Base-by-base conservation (phyloP, 2,329 filamentous ascomycete species). In the Aspergillus pseudotamarii region DNA sequence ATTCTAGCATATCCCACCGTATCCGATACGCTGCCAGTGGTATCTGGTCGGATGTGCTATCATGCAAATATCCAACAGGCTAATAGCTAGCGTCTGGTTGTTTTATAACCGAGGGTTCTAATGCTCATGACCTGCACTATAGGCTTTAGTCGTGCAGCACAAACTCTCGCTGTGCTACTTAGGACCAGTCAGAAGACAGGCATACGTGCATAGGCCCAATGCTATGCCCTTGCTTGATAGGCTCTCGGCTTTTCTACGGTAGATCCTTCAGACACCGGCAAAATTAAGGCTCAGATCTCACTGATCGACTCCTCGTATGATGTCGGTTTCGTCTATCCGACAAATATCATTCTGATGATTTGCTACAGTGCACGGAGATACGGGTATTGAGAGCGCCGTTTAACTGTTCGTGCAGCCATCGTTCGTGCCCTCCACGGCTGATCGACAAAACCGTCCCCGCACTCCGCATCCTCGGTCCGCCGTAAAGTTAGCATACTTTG, bases 371-470 rank as follows among this genome's bases (percentile, higher is more conserved):
- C 16, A 45, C 58, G 34, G 30, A 51, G 58, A 21, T 26, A 28
- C 51, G 51, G 51, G 54, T 55, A 14, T 6, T 30, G 3, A 19
- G 12, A 23, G 23, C 8, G 28, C 43, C 38, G 26, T 53, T 21
- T 8, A 23, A 34, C 32, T 34, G 26, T 48, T 56, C 9, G 54
- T 59, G 12, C 14, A 6, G 19, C 23, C 26, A 43, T 21, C n/a
- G 32, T 53, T 54, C 34, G 48, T 46, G 30, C 10, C 45, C 30
- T n/a, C 14, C 21, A n/a, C 19, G 45, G 60, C 50, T 55, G 55
- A 62, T 61, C 59, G 43, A 34, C 45, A 48, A 57, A 48, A 57
- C 10, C 46, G 14, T 43, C 58, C 34, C 60, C 30, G 19, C 58
- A 11, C 14, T 21, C 23, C 23, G 3, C 21, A 38, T 54, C 60